Evolutionary conservation across 495 filamentous ascomycete species (phyloP).

Genomic region (Diplogelasinospora grovesii): DNA sequence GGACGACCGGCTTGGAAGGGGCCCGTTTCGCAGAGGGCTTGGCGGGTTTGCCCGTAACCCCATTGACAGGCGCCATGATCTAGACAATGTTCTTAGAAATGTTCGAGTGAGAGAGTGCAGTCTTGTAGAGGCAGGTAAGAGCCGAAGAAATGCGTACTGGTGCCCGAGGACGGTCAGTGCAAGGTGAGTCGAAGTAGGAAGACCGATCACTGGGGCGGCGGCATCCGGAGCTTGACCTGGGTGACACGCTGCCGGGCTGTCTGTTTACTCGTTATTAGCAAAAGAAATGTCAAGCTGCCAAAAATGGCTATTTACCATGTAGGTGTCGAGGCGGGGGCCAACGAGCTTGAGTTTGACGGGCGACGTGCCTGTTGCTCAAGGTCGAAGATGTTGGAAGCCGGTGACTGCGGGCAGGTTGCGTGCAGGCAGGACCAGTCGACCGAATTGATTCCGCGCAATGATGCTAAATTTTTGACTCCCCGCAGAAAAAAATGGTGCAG

Average conservation of each 20-base stretch:
- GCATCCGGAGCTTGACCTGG: conserved; percentile 14
- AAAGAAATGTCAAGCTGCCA: not conserved
- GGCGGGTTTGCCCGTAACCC: conserved; percentile 14
- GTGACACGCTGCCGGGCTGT: conserved; percentile 3
- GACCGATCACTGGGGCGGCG: conserved; percentile 15
- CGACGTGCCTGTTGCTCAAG: conserved; percentile 4
- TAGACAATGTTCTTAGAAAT: not conserved
- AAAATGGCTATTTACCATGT: not conserved
- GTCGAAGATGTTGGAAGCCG: conserved; percentile 8
- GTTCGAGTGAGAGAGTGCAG: not conserved
- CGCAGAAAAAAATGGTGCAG: conserved; percentile 20
- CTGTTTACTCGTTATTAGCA: conserved; percentile 8
- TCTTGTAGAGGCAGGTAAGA: not conserved
- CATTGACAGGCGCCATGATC: conserved; percentile 24
- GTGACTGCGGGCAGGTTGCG: conserved; percentile 11
- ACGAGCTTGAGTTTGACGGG: not conserved
- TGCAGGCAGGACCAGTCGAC: conserved; percentile 9
- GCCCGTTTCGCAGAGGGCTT: conserved; percentile 13
- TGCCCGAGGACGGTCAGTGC: not conserved
- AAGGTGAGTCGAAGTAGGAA: conserved; percentile 2
- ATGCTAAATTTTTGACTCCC: conserved; percentile 29
- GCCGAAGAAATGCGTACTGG: not conserved
- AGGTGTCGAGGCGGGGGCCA: conserved; percentile 7
- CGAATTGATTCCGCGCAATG: conserved; percentile 13
- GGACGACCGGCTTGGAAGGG: conserved; percentile 17